These are phyloP conservation scores for Boletus fagicola DNA, from an alignment of 768 basidiomycete species.

Conservation along the genomic window DNA sequence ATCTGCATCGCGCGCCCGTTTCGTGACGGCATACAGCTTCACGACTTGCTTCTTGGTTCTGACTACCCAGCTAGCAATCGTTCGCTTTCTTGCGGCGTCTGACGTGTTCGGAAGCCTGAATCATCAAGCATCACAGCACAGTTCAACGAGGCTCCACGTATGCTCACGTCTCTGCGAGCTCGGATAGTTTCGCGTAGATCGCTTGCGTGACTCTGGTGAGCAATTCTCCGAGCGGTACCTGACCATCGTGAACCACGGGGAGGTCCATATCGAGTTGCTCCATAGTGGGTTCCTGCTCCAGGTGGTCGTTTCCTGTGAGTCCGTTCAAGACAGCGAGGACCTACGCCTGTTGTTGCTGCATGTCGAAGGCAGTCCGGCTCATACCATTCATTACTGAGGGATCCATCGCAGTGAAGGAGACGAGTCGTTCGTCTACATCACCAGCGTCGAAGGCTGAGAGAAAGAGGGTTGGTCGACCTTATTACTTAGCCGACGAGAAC, in stretches of 20 bases:
- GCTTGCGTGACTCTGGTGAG: slow-evolving; percentile 75
- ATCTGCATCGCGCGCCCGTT: too few species aligned
- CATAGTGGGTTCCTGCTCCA: slow-evolving; percentile 40
- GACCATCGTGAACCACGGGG: slow-evolving; percentile 68
- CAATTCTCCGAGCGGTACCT: slow-evolving; percentile 69
- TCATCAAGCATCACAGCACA: neutral
- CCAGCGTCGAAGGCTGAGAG: too few species aligned
- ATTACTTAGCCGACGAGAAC: too few species aligned
- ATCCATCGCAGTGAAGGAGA: too few species aligned
- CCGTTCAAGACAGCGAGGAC: slow-evolving; percentile 30
- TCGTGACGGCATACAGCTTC: slow-evolving; percentile 86
- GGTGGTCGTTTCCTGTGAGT: slow-evolving; percentile 33
- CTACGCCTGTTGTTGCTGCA: slow-evolving; percentile 31
- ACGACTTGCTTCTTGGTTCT: slow-evolving; percentile 86
- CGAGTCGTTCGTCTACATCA: too few species aligned
- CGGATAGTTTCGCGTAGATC: slow-evolving; percentile 79
- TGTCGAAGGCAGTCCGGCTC: slow-evolving; percentile 17
- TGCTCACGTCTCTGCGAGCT: slow-evolving; percentile 82
- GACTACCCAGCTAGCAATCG: slow-evolving; percentile 86
- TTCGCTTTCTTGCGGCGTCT: slow-evolving; percentile 74
- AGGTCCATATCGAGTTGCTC: slow-evolving; percentile 73
- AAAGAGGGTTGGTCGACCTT: too few species aligned
- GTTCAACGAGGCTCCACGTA: neutral
- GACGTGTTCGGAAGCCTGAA: slow-evolving; percentile 78
- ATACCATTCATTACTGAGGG: too few species aligned